Percentiles rank a stretch among this genome's conserved stretches.
These are phyloP conservation scores for Blastomyces parvus DNA, from an alignment of 2,329 filamentous ascomycete genomes.

Conservation along the genomic window DNA sequence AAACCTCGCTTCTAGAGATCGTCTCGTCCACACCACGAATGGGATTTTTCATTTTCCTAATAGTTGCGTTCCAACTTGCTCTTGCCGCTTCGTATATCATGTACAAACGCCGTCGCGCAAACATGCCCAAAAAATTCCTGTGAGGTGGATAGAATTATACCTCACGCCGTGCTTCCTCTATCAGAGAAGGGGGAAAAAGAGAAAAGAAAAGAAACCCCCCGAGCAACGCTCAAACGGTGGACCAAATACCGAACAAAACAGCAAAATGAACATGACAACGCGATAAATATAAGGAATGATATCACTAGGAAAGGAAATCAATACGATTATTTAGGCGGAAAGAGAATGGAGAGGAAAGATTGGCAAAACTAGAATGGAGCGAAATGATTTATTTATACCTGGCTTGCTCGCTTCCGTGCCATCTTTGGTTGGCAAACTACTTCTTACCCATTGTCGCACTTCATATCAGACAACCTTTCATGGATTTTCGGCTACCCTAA, in stretches of 20 bases:
- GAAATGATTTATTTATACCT: background rate
- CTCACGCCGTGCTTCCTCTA: background rate
- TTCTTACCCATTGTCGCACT: background rate
- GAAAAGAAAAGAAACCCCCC: background rate
- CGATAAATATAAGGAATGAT: background rate
- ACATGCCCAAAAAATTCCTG: constrained; percentile 84
- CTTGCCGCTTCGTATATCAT: constrained; percentile 59
- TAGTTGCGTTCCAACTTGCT: constrained; percentile 65
- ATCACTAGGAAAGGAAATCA: background rate
- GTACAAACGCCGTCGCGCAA: constrained; percentile 70
- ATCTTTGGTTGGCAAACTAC: background rate
- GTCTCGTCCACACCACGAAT: constrained; percentile 47
- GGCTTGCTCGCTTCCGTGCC: background rate
- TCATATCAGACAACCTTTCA: background rate
- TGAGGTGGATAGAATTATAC: constrained; percentile 32
- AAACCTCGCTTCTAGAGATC: constrained; percentile 35
- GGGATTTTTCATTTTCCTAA: constrained; percentile 56
- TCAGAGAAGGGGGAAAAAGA: background rate
- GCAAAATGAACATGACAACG: background rate
- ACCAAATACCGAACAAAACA: background rate
- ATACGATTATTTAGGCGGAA: background rate
- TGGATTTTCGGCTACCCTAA: background rate
- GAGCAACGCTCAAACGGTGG: background rate
- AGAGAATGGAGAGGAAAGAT: background rate
- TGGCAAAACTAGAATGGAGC: background rate